Evolutionary conservation across 1,284 basidiomycete genomes (phyloP).

Genomic region (Takashimella tepidaria): DNA sequence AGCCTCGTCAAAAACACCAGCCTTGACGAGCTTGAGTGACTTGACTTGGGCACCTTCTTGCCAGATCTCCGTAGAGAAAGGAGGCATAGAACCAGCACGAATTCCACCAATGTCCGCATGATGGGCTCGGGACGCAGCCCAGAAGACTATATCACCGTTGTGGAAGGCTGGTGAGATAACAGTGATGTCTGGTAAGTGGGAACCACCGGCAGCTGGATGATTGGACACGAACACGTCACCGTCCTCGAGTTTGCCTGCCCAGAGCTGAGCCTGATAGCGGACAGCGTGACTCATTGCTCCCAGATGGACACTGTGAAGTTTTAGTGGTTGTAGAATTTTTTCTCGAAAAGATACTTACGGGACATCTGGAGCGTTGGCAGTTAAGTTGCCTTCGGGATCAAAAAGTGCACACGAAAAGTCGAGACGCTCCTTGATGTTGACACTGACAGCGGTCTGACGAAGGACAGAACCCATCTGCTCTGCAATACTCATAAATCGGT

Average conservation of each 20-base stretch:
- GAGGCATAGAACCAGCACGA: slow-evolving; percentile 50
- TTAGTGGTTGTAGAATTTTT: too few relatives aligned
- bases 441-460: slow-evolving; percentile 50
- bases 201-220: slow-evolving; percentile 51
- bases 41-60: slow-evolving; percentile 50
- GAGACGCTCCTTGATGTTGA: slow-evolving; percentile 42
- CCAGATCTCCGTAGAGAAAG: slow-evolving; percentile 47
- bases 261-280: slow-evolving; percentile 30
- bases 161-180: slow-evolving; percentile 42
- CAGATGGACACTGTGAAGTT: slow-evolving; percentile 36
- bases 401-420: slow-evolving; percentile 50
- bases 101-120: slow-evolving; percentile 49
- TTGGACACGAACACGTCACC: slow-evolving; percentile 52
- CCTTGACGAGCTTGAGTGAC: slow-evolving; percentile 53
- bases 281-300: slow-evolving; percentile 41
- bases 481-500: slow-evolving; percentile 51
- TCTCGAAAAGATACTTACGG: too few relatives aligned
- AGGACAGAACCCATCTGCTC: slow-evolving; percentile 53
- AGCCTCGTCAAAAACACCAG: slow-evolving; percentile 48
- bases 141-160: slow-evolving; percentile 38
- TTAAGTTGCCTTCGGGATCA: slow-evolving; percentile 47
- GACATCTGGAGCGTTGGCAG: slow-evolving; percentile 52
- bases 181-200: slow-evolving; percentile 52
- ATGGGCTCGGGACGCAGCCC: slow-evolving; percentile 44
- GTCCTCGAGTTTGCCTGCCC: slow-evolving; percentile 28